A percentile compares a stretch with the other conserved stretches of the same genome.
Conservation (phyloP, 768 basidiomycete genomes). For the Baorangia bicolor region DNA sequence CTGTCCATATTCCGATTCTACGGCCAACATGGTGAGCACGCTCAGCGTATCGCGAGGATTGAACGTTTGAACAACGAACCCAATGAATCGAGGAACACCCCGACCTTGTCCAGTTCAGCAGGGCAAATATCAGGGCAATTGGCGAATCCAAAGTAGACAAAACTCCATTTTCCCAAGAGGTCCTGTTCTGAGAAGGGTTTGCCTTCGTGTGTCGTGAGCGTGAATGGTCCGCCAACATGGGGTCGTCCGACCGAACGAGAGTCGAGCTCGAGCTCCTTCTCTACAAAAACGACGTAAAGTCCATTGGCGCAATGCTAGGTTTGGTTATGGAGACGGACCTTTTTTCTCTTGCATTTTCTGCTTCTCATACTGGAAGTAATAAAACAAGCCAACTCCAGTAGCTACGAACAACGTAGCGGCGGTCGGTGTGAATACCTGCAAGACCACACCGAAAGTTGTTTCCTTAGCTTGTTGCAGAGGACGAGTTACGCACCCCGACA, state of each 20-base stretch:
- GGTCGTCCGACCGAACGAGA: constrained; percentile 79
- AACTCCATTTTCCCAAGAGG: constrained; percentile 86
- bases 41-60: neutral
- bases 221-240: constrained; percentile 89
- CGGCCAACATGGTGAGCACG: constrained; percentile 7
- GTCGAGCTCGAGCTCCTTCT: constrained; percentile 68
- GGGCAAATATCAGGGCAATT: constrained; percentile 99
- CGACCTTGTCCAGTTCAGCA: constrained; percentile 95
- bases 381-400: constrained; percentile 78
- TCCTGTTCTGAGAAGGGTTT: constrained; percentile 78
- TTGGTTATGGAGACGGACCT: constrained; percentile 44
- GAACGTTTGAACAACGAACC: constrained; percentile 45
- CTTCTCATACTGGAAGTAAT: constrained; percentile 91
- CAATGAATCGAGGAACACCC: constrained; percentile 65
- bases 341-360: constrained; percentile 69
- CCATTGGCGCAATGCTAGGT: neutral
- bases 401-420: constrained; percentile 83
- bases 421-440: constrained; percentile 87
- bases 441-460: neutral
- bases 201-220: constrained; percentile 63
- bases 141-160: constrained; percentile 98
- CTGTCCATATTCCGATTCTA: constrained; percentile 68
- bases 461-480: neutral
- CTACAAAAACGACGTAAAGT: constrained; percentile 36
- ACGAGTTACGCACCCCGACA: constrained; percentile 31